Evolutionary conservation across 2,329 filamentous ascomycete genomes (phyloP), one percentile per base, ranked within the genome.

Genomic region (Botrytis elliptica): DNA sequence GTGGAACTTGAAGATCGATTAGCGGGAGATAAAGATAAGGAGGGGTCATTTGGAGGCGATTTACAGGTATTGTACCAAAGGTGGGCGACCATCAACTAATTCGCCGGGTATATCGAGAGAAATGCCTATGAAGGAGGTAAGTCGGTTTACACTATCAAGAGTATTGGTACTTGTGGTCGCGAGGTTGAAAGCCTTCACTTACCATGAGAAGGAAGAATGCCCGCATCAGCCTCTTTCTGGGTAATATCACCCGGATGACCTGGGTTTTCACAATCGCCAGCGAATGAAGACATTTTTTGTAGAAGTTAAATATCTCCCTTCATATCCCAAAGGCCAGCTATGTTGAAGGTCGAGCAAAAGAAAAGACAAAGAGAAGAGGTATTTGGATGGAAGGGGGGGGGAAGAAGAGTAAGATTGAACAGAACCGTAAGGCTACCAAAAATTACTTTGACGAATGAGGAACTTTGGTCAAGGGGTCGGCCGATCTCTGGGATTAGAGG

Each of bases 151-250:
- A 40, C 6, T 36, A 6, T 57, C n/a, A 33, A 9, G 42, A 5
- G 25, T 66, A 62, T 49, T 69, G 55, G 74, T 59, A n/a, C 33
- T 33, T 40, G 18, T 46, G 40, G 42, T 16, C 12, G 40, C 52
- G 36, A 14, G 25, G 42, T 70, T 40, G 68, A 42, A 42, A 71
- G 64, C 18, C 81, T 81, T 57, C 66, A 68, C 75, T 86, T 85
- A 77, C 84, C 83, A 79, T 85, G 84, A 63, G 85, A 85, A 74
- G 84, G 82, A 73, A 85, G 81, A 69, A 86, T 82, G 73, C 82
- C 83, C 77, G 77, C 75, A 80, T 77, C 77, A 67, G 76, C 79
- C 74, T 81, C 77, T 72, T 78, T 77, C 69, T 74, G 74, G 12
- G 74, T 73, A 49, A 78, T 77, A 62, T 78, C 77, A n/a, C 76